These are phyloP conservation scores for Chlorella sp. DNA, from an alignment of 139 green algal species.

Conservation along the genomic window DNA sequence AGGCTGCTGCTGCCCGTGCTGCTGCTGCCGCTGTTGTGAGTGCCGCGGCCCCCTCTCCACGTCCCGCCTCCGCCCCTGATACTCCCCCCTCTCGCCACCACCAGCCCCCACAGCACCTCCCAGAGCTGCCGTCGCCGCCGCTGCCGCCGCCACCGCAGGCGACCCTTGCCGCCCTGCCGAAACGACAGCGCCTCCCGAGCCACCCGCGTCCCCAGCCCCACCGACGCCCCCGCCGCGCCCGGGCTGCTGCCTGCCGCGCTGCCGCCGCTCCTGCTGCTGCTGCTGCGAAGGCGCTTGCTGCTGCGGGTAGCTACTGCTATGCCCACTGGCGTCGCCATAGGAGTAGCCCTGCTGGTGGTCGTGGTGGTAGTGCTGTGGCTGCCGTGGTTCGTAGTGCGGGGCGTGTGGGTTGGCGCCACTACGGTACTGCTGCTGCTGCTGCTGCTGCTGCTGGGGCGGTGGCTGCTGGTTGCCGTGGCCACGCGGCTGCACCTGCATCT, in stretches of 20 bases:
- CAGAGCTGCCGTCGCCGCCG: not conserved
- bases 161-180: not conserved
- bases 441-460: no score
- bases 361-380: not conserved
- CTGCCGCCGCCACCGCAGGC: not conserved
- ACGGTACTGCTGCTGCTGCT: no score
- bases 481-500: no score
- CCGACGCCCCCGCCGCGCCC: no score
- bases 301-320: not conserved
- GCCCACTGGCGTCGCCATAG: no score
- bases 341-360: no score
- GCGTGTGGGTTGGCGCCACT: no score
- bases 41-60: no score
- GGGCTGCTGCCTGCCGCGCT: not conserved
- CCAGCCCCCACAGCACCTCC: constrained; percentile 3
- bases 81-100: no score
- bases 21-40: not conserved
- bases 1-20: not conserved
- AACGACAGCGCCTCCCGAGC: not conserved
- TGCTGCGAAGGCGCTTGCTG: not conserved
- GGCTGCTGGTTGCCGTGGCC: no score
- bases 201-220: not conserved
- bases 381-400: no score
- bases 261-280: not conserved
- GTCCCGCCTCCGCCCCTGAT: no score